These are phyloP conservation scores for Leccinum olivaceopallidum DNA, from an alignment of 768 basidiomycete species.

Conservation along the genomic window DNA sequence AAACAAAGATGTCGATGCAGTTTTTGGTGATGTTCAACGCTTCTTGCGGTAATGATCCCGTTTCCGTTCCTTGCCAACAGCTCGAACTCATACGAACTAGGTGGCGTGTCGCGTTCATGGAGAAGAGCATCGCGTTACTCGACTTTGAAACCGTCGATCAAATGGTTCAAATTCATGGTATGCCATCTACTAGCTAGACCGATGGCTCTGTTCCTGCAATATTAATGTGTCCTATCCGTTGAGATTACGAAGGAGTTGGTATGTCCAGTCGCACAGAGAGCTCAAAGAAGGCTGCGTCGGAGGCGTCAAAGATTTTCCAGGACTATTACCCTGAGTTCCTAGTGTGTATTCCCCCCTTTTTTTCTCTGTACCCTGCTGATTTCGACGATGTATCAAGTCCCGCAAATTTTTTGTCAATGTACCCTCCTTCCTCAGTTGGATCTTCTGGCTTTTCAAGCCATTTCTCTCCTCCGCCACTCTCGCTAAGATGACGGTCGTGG, in stretches of 20 bases:
- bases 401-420: conserved; percentile 85
- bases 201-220: background rate
- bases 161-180: conserved; percentile 73
- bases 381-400: conserved; percentile 39
- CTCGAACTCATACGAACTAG: conserved; percentile 35
- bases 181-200: conserved; percentile 7
- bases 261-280: conserved; percentile 66
- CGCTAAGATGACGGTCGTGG: conserved; percentile 80
- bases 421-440: conserved; percentile 72
- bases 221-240: background rate
- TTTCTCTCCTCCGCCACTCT: conserved; percentile 71
- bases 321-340: conserved; percentile 80
- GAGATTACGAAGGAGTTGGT: conserved; percentile 77
- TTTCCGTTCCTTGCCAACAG: background rate
- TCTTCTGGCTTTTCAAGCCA: conserved; percentile 84
- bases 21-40: conserved; percentile 74
- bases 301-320: conserved; percentile 73
- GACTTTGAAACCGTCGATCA: conserved; percentile 77
- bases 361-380: conserved; percentile 18
- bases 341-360: conserved; percentile 32
- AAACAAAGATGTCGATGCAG: conserved; percentile 60
- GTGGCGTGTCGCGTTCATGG: conserved; percentile 82
- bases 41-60: conserved; percentile 61
- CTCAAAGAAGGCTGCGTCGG: conserved; percentile 74
- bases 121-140: conserved; percentile 57